Base-by-base conservation (phyloP, 768 basidiomycete species). In the Cytidiella melzeri region DNA sequence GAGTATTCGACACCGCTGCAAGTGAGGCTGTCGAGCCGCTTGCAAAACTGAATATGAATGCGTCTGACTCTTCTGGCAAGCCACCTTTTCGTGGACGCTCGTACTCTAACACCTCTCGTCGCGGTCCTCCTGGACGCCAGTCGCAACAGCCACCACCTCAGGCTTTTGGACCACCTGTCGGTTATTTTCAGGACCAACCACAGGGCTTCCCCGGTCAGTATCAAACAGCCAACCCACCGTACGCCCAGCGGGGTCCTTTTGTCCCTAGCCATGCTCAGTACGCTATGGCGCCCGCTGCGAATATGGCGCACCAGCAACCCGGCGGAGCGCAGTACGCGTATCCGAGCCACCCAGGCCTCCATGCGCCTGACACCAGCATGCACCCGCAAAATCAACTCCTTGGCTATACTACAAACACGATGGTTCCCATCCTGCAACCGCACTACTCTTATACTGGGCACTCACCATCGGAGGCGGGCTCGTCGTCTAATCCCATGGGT, bases 241-340 rank as follows among this genome's bases (percentile, higher is more conserved):
- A 47, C 46, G 9, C 45, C 6, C 51, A 52, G 28, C 45, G 40
- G 23, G 45, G 45, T 34, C 51, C 51, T 6, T 52, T 46, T 34
- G 30, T 34, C 30, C 30, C 30, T 15, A 28, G 36, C 23, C 19
- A 45, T 39, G 70, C 72, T 47, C 76, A 70, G 63, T 80, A 80
- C 66, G 62, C 69, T 58, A 66, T 76, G 62, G 64, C 76, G 56
- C 52, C 69, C 2, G 75, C 71, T 34, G 47, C 57, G 23, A 51
- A 53, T 51, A 55, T 61, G 47, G 48, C 53, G 15, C 57, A 59
- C 43, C 51, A 47, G 34, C 42, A 54, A 13, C 42, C 60, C 38
- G 49, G 57, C 15, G 30, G 30, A 15, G 53, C 61, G 1, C 59
- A 54, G 53, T 59, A 56, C 56, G 57, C 55, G 42, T 59, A 60